Evolutionary conservation across 139 green algal species (phyloP), one percentile per base, ranked within the genome.

Genomic region (Coccomyxa sp.): DNA sequence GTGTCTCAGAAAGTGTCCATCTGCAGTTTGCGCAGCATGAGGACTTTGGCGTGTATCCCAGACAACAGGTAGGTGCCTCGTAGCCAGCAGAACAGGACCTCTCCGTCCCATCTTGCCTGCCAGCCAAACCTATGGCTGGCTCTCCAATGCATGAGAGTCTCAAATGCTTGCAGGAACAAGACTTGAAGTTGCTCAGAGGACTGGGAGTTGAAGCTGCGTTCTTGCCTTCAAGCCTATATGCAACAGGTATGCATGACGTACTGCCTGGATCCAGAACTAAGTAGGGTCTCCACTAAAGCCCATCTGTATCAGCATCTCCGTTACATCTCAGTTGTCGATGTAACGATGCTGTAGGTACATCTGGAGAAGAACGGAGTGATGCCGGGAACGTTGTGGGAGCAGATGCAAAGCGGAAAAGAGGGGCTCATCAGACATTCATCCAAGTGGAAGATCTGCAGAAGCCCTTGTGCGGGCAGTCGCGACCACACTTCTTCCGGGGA

Each of bases 401-500:
- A n/a, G 78, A 14, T n/a, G 35, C 64, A 36, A 50, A 73, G 37
- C 18, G 24, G 8, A 37, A 29, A 9, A n/a, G n/a, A n/a, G 89
- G 89, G 36, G 77, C 81, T 0, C 92, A 98, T 72, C 89, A 96
- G 70, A 97, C 93, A 29, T 97, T 85, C 74, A 88, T 98, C 16
- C 82, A 90, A 76, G 86, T 97, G 55, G 90, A 97, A 79, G 79
- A 83, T 16, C 84, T 99, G 77, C 91, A 97, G 83, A 81, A 86
- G 71, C 88, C 89, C 0, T 83, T 99, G 37, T 98, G 95, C 79
- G 94, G 92, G 8, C 40, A 58, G 8, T 92, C 87, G 4, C 86
- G 97, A 0, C 97, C 97, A 0, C 91, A 97, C 83, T 99, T 99
- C 81, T 99, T 99, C 87, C 82, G 91, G n/a, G 97, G 97, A 9